These are phyloP conservation scores for Pseudohalonectria lignicola DNA, from an alignment of 2,329 filamentous ascomycete genomes.

Conservation along the genomic window DNA sequence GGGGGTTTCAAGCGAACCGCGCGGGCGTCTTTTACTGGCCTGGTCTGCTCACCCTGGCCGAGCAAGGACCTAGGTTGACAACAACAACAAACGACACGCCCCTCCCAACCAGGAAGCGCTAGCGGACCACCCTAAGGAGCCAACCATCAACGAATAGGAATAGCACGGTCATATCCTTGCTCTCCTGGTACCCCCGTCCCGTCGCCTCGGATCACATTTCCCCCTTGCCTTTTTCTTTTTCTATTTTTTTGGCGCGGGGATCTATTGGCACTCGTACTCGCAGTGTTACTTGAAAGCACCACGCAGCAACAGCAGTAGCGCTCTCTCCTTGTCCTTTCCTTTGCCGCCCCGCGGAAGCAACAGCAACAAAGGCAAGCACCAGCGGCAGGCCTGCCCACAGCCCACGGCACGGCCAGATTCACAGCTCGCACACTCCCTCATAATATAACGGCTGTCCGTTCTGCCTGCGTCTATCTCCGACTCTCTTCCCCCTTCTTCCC, in stretches of 20 bases:
- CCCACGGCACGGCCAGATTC: too few species aligned
- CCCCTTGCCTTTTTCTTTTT: background rate
- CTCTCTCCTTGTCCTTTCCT: background rate
- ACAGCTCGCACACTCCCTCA: too few species aligned
- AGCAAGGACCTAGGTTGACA: too few species aligned
- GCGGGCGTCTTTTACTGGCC: too few species aligned
- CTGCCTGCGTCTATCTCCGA: constrained; percentile 10
- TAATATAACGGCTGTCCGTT: constrained; percentile 1
- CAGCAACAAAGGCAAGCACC: background rate
- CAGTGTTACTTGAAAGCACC: too few species aligned
- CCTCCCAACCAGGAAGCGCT: too few species aligned
- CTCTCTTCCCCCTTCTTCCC: constrained; percentile 14
- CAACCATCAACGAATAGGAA: background rate
- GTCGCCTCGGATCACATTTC: constrained; percentile 2
- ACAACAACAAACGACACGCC: too few species aligned
- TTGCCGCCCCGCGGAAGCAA: background rate
- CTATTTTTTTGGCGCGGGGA: background rate
- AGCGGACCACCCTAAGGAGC: too few species aligned
- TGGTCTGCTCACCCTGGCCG: too few species aligned
- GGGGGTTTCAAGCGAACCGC: too few species aligned
- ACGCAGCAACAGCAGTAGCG: background rate
- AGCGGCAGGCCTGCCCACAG: background rate
- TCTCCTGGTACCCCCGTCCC: constrained; percentile 1
- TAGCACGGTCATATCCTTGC: background rate
- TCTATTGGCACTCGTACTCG: background rate